phyloP scores from a whole-genome alignment of 768 basidiomycete genomes.

The Lactarius evosmus region DNA sequence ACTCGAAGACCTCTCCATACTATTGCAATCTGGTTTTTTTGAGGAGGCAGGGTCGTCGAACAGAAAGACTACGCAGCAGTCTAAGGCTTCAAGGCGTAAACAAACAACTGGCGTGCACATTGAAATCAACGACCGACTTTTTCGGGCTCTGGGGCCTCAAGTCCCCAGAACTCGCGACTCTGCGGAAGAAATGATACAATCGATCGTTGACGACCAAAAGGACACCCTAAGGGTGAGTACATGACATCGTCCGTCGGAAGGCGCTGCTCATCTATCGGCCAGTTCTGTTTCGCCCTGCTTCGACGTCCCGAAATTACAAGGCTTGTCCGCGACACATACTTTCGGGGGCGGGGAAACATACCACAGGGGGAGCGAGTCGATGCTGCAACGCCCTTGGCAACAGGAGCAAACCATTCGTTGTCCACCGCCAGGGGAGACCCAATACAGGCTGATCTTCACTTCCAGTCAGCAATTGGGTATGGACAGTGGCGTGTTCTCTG shows the following conservation, averaged over 20 bases:
- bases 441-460: constrained; percentile 22
- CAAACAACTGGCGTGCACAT: background rate
- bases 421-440: background rate
- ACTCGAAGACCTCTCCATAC: constrained; percentile 5
- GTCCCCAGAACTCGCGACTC: constrained; percentile 4
- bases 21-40: constrained; percentile 7
- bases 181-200: background rate
- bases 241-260: background rate
- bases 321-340: constrained; percentile 8
- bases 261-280: background rate
- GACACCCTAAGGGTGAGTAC: constrained; percentile 4
- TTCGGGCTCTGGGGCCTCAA: constrained; percentile 4
- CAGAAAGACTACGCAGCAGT: background rate
- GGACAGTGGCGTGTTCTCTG: constrained; percentile 20
- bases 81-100: background rate
- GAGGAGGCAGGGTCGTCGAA: background rate
- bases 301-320: background rate
- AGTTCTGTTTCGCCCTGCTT: constrained; percentile 1
- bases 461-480: constrained; percentile 2
- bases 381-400: background rate
- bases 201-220: constrained; percentile 3
- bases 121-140: constrained; percentile 6
- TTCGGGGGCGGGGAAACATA: constrained; percentile 19
- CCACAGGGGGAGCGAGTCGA: background rate
- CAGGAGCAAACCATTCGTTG: background rate